Base-by-base conservation (phyloP, 306 rosid species). In the Prosopis cineraria region DNA sequence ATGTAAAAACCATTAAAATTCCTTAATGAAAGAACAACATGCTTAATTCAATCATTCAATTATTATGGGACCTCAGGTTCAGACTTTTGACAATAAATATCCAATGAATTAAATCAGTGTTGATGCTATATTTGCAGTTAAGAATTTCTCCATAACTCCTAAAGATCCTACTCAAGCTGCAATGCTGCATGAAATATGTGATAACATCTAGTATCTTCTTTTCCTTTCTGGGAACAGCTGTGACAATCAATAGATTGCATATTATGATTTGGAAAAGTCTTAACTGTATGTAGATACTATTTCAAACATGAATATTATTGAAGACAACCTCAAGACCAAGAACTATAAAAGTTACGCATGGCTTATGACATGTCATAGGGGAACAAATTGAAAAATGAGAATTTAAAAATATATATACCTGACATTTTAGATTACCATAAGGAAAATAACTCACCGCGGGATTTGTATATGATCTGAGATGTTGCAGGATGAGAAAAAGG, bases 391-490 rank as follows among this genome's bases (percentile, higher is more conserved):
- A 68, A 67, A 73, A 75, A 41, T 29, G 27, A 47, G 72, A 55
- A 74, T 29, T 7, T 0, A 1, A 25, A 30, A 70, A 65, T 10
- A 24, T n/a, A n/a, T 24, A 24, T 24, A 62, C 20, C 10, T 10
- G 43, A 33, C 22, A 44, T 39, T 10, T 20, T 9, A 52, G 9
- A 75, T 45, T 60, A 59, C 24, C 69, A 72, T 31, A 16, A 77
- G 67, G 16, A 58, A 66, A 70, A 65, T 13, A 36, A 76, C 82
- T 87, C 52, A 92, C 97, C 34, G 86, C 67, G 24, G 98, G 98
- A 43, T 91, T 92, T 72, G 82, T 90, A 82, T 95, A 92, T 4
- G 87, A 92, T 85, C 82, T 85, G 87, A 95, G 98, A 86, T 95
- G 98, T 71, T 91, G 93, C 41, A 87, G 72, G 64, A 89, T 85